Base-by-base conservation (phyloP, 2,329 filamentous ascomycete species). In the Alternaria sp. region DNA sequence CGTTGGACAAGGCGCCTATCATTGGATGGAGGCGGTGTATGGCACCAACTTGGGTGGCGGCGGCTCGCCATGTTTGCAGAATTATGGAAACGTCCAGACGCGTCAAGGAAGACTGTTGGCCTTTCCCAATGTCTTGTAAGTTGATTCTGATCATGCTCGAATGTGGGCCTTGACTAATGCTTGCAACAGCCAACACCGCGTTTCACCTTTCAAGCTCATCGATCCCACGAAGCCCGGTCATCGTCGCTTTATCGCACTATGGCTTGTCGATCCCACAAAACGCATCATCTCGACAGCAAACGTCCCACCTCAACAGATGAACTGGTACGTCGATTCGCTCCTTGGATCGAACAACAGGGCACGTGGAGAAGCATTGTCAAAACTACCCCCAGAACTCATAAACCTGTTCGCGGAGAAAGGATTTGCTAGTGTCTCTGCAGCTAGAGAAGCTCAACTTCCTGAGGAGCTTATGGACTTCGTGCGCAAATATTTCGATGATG, bases 181-280 rank as follows among this genome's bases (percentile, higher is more conserved):
- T 0, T 16, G 3, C 12, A n/a, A 22, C 9, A 58, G 56, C 26
- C 70, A 72, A 43, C 69, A 74, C 28, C 57, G 65, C 28, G 68
- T 74, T 11, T 67, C 64, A 1, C 48, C 83, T 2, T 87, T 88
- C 74, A 62, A 75, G 14, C 79, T 88, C 9, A 68, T 69, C 28
- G 84, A 90, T 62, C 68, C 68, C 0, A 82, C 81, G 0, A 82
- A 81, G 57, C 81, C 84, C 0, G 87, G 87, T 2, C 84, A 88
- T 67, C 78, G 84, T 14, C 84, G 85, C 64, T 84, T 89, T 55
- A 75, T 89, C 0, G 84, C 84, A 0, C 78, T 89, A 39, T 89
- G 84, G 70, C 80, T 90, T 2, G 83, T 89, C 3, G 87, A 89
- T 64, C 87, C 87, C 0, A 68, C 82, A 30, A 67, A 76, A 5